Evolutionary conservation across 768 basidiomycete genomes (phyloP).

Genomic region (Dendrothele bispora): DNA sequence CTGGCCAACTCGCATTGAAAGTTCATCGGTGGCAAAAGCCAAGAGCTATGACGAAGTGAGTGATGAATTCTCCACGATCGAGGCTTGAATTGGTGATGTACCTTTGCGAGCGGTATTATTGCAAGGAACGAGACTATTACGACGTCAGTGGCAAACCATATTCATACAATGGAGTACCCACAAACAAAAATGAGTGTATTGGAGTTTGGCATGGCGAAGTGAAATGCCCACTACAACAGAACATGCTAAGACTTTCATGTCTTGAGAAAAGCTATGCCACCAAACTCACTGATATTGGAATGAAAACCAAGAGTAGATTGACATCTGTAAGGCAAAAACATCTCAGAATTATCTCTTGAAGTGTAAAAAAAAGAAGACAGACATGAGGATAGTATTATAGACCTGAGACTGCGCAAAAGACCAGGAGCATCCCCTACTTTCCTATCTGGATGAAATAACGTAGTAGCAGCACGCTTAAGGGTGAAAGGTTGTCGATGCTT

Average conservation of each 20-base stretch:
- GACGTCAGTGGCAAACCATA: constrained; percentile 1
- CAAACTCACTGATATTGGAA: constrained; percentile 62
- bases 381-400: constrained; percentile 64
- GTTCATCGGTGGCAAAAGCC: constrained; percentile 83
- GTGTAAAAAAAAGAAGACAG: constrained; percentile 2
- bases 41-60: constrained; percentile 59
- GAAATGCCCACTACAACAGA: constrained; percentile 63
- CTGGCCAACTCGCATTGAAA: constrained; percentile 80
- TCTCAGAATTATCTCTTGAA: neutral
- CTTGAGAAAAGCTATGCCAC: too few species aligned
- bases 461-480: constrained; percentile 19
- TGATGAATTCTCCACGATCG: neutral
- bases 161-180: constrained; percentile 34
- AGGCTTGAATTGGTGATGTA: constrained; percentile 17
- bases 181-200: constrained; percentile 74
- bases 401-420: constrained; percentile 43
- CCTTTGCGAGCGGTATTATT: constrained; percentile 85
- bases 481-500: constrained; percentile 10
- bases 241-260: neutral
- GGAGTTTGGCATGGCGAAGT: constrained; percentile 53
- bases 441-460: constrained; percentile 37
- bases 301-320: constrained; percentile 69
- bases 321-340: neutral
- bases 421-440: constrained; percentile 46
- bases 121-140: constrained; percentile 70